Percentiles rank a stretch among this genome's conserved stretches.
phyloP scores from a whole-genome alignment of 495 filamentous ascomycete genomes.

The Geopyxis carbonaria region DNA sequence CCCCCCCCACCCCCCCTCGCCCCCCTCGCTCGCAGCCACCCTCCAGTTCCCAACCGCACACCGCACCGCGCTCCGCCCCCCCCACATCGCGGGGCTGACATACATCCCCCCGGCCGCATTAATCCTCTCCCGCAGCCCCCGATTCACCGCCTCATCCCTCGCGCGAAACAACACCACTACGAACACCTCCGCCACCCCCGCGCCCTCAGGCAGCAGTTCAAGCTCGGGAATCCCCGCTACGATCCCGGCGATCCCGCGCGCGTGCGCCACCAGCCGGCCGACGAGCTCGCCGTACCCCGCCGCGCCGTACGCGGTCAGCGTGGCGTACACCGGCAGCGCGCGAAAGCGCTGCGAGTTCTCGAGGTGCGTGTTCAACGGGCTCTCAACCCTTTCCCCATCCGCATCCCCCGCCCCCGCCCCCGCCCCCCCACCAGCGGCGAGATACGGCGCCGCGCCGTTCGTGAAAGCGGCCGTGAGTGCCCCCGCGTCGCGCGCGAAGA shows the following conservation, averaged over 20 bases:
- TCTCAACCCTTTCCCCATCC: too few relatives aligned
- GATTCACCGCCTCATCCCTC: conserved; percentile 48
- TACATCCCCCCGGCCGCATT: conserved; percentile 62
- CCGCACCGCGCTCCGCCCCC: conserved; percentile 50
- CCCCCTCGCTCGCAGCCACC: conserved; percentile 34
- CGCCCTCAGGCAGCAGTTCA: conserved; percentile 43
- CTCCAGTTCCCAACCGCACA: conserved; percentile 78
- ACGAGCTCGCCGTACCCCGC: conserved; percentile 56
- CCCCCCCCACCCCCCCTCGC: conserved; percentile 34
- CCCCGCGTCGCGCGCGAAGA: conserved; percentile 65
- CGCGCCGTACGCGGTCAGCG: conserved; percentile 55
- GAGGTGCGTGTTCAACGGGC: conserved; percentile 72
- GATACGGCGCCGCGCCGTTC: conserved; percentile 67
- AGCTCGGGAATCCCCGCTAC: conserved; percentile 43
- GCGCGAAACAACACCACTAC: conserved; percentile 73
- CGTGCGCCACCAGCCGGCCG: conserved; percentile 49
- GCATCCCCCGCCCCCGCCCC: too few relatives aligned
- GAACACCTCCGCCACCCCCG: conserved; percentile 37
- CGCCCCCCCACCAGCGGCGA: too few relatives aligned
- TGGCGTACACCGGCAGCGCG: conserved; percentile 73
- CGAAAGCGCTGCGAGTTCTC: conserved; percentile 88
- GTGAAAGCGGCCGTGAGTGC: conserved; percentile 35
- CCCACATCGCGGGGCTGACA: conserved; percentile 67
- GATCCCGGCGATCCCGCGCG: conserved; percentile 46
- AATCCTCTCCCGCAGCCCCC: conserved; percentile 45